phyloP scores from a whole-genome alignment of 2,329 filamentous ascomycete genomes.

The Penicillium sp. region DNA sequence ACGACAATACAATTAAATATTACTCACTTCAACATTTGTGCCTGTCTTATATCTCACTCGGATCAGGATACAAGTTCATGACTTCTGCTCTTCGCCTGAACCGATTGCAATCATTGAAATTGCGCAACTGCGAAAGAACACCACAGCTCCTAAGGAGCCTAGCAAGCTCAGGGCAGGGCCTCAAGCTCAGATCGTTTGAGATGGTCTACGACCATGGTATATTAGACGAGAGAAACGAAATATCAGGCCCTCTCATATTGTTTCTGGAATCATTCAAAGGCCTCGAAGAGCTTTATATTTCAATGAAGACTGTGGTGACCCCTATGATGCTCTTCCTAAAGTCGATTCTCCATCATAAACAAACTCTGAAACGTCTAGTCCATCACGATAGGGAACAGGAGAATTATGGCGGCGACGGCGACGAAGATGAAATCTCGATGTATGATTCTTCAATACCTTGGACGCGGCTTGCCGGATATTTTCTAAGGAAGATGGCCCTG shows the following conservation, averaged over 20 bases:
- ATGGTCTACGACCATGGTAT: background rate
- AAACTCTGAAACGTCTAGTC: background rate
- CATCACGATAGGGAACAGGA: background rate
- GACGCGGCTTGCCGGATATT: background rate
- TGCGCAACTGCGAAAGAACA: background rate
- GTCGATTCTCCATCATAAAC: background rate
- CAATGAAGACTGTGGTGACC: background rate
- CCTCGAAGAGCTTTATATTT: constrained; percentile 1
- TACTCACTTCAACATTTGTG: background rate
- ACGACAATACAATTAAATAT: background rate
- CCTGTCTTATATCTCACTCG: background rate
- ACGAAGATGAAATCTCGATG: background rate
- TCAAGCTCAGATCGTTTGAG: background rate
- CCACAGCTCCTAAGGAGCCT: background rate
- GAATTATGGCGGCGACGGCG: background rate
- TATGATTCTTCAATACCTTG: background rate
- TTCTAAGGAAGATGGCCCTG: background rate
- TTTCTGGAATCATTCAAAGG: background rate
- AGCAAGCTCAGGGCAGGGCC: background rate
- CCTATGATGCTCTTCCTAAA: background rate
- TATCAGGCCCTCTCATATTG: background rate
- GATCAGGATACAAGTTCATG: background rate
- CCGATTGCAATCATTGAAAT: background rate
- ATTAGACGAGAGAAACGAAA: background rate
- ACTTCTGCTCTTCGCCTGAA: background rate